Percentiles rank a stretch among this genome's conserved stretches.
phyloP scores from a whole-genome alignment of 305 asterid genomes.

The Fraxinus latifolia region DNA sequence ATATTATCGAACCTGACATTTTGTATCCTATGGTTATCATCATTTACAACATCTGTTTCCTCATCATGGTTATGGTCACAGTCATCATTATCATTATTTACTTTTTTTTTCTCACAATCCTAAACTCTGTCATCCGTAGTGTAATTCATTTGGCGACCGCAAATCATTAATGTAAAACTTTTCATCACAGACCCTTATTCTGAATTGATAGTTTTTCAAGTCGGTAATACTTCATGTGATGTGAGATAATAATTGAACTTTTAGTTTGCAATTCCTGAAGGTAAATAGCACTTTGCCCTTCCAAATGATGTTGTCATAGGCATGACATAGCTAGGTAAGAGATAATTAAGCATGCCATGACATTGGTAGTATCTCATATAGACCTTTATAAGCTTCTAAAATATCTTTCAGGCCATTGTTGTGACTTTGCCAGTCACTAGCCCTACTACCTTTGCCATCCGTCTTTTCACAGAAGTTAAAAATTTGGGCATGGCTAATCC shows the following conservation, averaged over 20 bases:
- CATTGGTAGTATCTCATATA: not conserved
- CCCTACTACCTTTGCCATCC: not conserved
- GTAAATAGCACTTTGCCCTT: not conserved
- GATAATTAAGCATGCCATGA: not conserved
- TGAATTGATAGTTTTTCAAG: not conserved
- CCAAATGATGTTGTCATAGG: not conserved
- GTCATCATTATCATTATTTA: not conserved
- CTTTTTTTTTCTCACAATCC: not conserved
- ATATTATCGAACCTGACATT: slow-evolving; percentile 61
- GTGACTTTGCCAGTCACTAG: not conserved
- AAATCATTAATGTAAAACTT: not conserved
- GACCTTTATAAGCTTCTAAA: not conserved
- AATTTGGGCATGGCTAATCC: not conserved
- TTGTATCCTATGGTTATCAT: slow-evolving; percentile 60
- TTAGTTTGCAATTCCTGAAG: not conserved
- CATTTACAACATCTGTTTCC: not conserved
- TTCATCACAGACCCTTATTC: not conserved
- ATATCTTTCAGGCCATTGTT: not conserved
- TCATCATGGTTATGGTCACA: not conserved
- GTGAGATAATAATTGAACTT: not conserved
- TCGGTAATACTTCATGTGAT: not conserved
- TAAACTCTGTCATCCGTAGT: not conserved
- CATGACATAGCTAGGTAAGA: not conserved
- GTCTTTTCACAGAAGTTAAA: not conserved
- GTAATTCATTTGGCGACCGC: not conserved